Base-by-base conservation (phyloP, 225 moss, liverwort and hornwort species). In the Straminergon stramineum region DNA sequence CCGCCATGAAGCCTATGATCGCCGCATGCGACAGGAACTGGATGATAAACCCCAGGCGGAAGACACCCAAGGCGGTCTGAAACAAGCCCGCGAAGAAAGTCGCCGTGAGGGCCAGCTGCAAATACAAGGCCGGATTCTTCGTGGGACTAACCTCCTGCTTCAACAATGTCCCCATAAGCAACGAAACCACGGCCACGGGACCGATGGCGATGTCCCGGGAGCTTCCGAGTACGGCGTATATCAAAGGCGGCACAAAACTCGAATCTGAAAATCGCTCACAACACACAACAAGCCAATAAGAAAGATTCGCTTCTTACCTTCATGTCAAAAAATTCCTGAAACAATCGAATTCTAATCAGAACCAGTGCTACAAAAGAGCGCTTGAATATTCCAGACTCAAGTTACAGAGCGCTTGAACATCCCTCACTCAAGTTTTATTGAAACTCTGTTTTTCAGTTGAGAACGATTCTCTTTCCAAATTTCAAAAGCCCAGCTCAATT, bases 1-100 rank as follows among this genome's bases (percentile, higher is more conserved):
- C 98, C 6, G 96, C 95, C 98, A 99, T 99, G 83, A 99, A 99
- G 6, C 98, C 98, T 27, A 97, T 84, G 45, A 99, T 95, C 30
- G 94, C 94, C 51, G 98, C 96, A 83, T 99, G 97, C 15, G 98
- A 97, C 17, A 99, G 93, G 85, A 96, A 99, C 76, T 96, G 94
- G 81, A 93, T 97, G 57, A 99, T 64, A 41, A 99, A 99, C 6
- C 99, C 99, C 55, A 99, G 88, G n/a, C 99, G 89, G 3, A 90
- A 9, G 2, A 90, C 6, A 34, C 89, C 89, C 10, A 90, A 81
- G 22, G 27, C 81, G 27, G 35, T 3, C 81, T 90, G 89, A 13
- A 90, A 86, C 43, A 90, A 1, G 15, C 89, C 89, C 35, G 89
- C 86, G 35, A 90, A 90, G 63, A 90, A 90, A 18, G 89, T 90